phyloP scores from a whole-genome alignment of 2,329 filamentous ascomycete genomes.

The Zymoseptoria ardabiliae region DNA sequence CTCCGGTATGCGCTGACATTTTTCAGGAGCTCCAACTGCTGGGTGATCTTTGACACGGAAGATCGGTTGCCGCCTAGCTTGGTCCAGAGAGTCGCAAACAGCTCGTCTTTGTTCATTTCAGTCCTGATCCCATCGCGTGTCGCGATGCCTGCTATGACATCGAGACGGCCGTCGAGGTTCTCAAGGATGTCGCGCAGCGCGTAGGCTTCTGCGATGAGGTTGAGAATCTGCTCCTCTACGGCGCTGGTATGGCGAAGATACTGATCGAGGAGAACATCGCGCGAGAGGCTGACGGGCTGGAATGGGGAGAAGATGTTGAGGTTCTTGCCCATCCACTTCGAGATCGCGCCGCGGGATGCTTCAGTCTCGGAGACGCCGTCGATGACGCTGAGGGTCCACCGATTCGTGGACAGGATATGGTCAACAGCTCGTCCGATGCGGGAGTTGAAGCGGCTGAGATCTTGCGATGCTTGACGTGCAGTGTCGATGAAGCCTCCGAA shows the following conservation, averaged over 20 bases:
- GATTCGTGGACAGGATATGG: slow-evolving; percentile 65
- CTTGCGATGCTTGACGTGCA: slow-evolving; percentile 55
- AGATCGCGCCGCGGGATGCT: slow-evolving; percentile 32
- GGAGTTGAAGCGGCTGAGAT: slow-evolving; percentile 68
- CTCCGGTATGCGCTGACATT: slow-evolving; percentile 61
- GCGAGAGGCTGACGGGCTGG: slow-evolving; percentile 50
- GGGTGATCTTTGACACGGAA: slow-evolving; percentile 53
- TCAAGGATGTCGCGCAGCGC: slow-evolving; percentile 58
- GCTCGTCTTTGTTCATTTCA: slow-evolving; percentile 53
- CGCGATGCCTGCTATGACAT: slow-evolving; percentile 62
- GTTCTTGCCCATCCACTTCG: slow-evolving; percentile 37
- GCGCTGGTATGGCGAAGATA: slow-evolving; percentile 66
- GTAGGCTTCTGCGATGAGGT: slow-evolving; percentile 63
- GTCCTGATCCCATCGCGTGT: slow-evolving; percentile 56
- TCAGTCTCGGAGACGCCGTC: slow-evolving; percentile 49
- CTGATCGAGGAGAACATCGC: slow-evolving; percentile 60
- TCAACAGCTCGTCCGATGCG: slow-evolving; percentile 69
- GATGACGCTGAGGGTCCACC: slow-evolving; percentile 65
- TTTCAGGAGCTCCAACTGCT: slow-evolving; percentile 56
- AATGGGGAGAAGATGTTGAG: slow-evolving; percentile 53
- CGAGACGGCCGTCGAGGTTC: slow-evolving; percentile 61
- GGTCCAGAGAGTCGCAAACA: slow-evolving; percentile 66
- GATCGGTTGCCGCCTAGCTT: slow-evolving; percentile 62
- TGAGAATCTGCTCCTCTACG: slow-evolving; percentile 61
- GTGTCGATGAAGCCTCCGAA: slow-evolving; percentile 69